Evolutionary conservation across 495 filamentous ascomycete genomes (phyloP), one percentile per base, ranked within the genome.

Genomic region (Geopyxis carbonaria): DNA sequence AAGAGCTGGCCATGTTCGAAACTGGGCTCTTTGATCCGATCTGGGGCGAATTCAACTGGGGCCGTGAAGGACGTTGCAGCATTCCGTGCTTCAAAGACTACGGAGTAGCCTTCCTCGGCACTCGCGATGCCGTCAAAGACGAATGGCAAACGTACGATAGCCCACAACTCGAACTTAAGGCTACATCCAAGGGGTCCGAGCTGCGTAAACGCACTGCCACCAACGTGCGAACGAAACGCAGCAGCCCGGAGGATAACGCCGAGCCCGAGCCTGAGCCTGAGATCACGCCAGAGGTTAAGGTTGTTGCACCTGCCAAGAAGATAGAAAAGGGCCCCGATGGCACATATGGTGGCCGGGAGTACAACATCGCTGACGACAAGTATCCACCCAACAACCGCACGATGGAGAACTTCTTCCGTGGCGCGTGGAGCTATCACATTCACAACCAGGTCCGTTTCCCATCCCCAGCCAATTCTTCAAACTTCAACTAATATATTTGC

Each of bases 11-110:
- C 3, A 72, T 70, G 68, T 59, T 72, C 27, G 69, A 72, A 44
- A 72, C 66, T 3, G 68, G 64, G 0, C 56, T 66, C 1, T 72
- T 72, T 40, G 68, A 72, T 43, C 69, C 68, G 1, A 63, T 72
- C 42, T 72, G 69, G 58, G 67, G 65, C n/a, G 70, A 72, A 38
- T 64, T 72, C 42, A 63, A 72, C 37, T 62, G 65, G 55, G 64
- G 61, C 21, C 55, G 66, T n/a, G 60, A 64, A 31, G 65, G 63
- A 0, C 49, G 57, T 7, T 72, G 68, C 45, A 63, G 68, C 2
- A 60, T 72, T 5, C 68, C 68, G 0, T 72, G 68, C 37, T 52
- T 70, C 14, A 61, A 61, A 28, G 66, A 72, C 40, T 72, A 70
- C 36, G 55, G 64, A 5, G 58, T 57, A 8, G 65, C 63, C 0